Conservation (phyloP, 768 basidiomycete species). For the Phallus indusiatus region DNA sequence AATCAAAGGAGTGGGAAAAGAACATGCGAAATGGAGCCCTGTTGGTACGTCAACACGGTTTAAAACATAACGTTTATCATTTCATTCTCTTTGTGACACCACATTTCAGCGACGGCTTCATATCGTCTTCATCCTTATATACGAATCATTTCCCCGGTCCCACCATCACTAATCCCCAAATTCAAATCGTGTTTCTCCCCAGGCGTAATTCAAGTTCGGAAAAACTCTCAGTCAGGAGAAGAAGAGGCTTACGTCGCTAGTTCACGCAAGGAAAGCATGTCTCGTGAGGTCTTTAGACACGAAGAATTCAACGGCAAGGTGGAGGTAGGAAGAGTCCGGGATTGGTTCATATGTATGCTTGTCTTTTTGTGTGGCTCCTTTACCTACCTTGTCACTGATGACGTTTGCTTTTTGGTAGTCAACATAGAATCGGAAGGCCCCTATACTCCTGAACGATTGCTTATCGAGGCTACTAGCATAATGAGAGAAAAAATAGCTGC, state of each 20-base stretch:
- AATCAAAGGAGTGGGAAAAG: slow-evolving; percentile 84
- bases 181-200: slow-evolving; percentile 85
- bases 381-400: neutral
- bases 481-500: slow-evolving; percentile 71
- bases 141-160: slow-evolving; percentile 63
- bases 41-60: slow-evolving; percentile 51
- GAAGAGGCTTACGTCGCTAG: slow-evolving; percentile 47
- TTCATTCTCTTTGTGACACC: neutral
- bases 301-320: slow-evolving; percentile 83
- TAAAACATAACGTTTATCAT: neutral
- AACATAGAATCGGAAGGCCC: slow-evolving; percentile 87
- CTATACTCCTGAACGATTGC: slow-evolving; percentile 73
- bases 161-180: slow-evolving; percentile 64
- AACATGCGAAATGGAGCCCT: slow-evolving; percentile 94
- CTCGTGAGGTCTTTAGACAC: slow-evolving; percentile 85
- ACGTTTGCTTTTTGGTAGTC: slow-evolving; percentile 34
- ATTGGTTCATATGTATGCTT: slow-evolving; percentile 84
- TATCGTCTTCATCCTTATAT: slow-evolving; percentile 90
- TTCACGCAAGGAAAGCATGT: slow-evolving; percentile 75
- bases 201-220: slow-evolving; percentile 56
- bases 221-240: slow-evolving; percentile 16
- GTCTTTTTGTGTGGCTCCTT: neutral
- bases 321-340: slow-evolving; percentile 74
- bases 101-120: slow-evolving; percentile 72
- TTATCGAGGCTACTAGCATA: slow-evolving; percentile 71